A percentile compares a stretch with the other conserved stretches of the same genome.
These are phyloP conservation scores for Fusarium caatingaense DNA, from an alignment of 2,329 filamentous ascomycete genomes.

Conservation along the genomic window DNA sequence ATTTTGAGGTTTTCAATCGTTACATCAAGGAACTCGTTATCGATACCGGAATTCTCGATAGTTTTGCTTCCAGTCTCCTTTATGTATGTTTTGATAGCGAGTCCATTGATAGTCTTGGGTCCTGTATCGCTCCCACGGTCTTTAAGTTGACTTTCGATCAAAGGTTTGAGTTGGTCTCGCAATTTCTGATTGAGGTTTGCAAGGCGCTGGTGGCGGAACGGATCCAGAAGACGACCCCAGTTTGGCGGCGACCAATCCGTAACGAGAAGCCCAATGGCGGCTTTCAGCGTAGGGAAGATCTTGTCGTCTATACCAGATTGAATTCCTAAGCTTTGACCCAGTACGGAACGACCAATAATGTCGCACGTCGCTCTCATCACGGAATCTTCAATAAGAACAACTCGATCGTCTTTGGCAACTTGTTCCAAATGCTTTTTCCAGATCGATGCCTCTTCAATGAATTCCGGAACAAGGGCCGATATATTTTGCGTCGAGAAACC, in stretches of 20 bases:
- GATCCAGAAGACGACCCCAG: constrained; percentile 2
- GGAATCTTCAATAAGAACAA: not conserved
- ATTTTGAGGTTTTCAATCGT: constrained; percentile 4
- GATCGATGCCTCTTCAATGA: not conserved
- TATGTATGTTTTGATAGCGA: not conserved
- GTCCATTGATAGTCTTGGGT: constrained; percentile 2
- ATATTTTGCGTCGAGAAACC: constrained; percentile 8
- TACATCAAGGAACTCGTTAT: not conserved
- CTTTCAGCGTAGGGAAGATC: not conserved
- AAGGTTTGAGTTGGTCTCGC: not conserved
- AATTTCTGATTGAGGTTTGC: not conserved
- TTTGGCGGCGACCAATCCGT: constrained; percentile 1
- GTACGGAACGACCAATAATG: not conserved
- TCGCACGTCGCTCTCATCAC: constrained; percentile 14
- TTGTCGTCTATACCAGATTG: not conserved
- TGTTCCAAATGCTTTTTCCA: not conserved
- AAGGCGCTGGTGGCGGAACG: not conserved
- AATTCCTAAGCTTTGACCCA: not conserved
- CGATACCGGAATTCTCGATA: not conserved
- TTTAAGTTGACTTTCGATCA: not conserved
- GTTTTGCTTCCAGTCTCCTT: not conserved
- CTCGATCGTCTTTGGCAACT: not conserved
- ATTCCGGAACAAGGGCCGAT: not conserved
- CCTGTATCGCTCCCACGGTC: not conserved
- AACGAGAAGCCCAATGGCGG: not conserved